A percentile compares a stretch with the other conserved stretches of the same genome.
These are phyloP conservation scores for Spathaspora girioi DNA, from an alignment of 805 yeast genomes.

Conservation along the genomic window DNA sequence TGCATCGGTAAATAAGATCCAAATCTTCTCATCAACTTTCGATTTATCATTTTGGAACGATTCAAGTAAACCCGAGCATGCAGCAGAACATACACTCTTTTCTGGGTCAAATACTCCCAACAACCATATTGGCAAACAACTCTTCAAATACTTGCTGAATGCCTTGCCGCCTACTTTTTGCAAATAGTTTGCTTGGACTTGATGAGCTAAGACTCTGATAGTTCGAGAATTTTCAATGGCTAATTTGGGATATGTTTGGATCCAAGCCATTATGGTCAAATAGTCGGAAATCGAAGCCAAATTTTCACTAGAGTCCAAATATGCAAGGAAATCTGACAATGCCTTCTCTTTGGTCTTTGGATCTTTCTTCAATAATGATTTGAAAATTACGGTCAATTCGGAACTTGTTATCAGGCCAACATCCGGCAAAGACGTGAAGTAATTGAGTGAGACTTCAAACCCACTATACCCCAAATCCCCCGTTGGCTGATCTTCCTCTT, in stretches of 20 bases:
- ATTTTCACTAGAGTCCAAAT: conserved; percentile 27
- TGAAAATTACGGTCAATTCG: conserved; percentile 62
- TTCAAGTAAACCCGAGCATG: conserved; percentile 42
- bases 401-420: conserved; percentile 31
- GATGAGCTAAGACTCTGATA: conserved; percentile 62
- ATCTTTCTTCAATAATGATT: conserved; percentile 73
- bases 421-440: conserved; percentile 77
- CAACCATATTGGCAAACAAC: conserved; percentile 70
- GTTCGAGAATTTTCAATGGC: conserved; percentile 66
- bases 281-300: conserved; percentile 39
- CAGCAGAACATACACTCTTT: conserved; percentile 49
- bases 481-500: conserved; percentile 1
- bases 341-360: conserved; percentile 84
- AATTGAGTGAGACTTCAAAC: conserved; percentile 62
- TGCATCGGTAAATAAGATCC: conserved; percentile 56
- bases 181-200: conserved; percentile 50
- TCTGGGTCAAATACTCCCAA: conserved; percentile 73
- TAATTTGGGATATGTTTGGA: conserved; percentile 78
- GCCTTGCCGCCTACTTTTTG: conserved; percentile 51
- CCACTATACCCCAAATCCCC: conserved; percentile 31
- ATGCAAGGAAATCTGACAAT: conserved; percentile 43
- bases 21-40: conserved; percentile 49
- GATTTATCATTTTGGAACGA: conserved; percentile 55
- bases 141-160: conserved; percentile 63
- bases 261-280: conserved; percentile 58